Evolutionary conservation across 1,284 basidiomycete genomes (phyloP).

Genomic region (Tylopilus sp.): DNA sequence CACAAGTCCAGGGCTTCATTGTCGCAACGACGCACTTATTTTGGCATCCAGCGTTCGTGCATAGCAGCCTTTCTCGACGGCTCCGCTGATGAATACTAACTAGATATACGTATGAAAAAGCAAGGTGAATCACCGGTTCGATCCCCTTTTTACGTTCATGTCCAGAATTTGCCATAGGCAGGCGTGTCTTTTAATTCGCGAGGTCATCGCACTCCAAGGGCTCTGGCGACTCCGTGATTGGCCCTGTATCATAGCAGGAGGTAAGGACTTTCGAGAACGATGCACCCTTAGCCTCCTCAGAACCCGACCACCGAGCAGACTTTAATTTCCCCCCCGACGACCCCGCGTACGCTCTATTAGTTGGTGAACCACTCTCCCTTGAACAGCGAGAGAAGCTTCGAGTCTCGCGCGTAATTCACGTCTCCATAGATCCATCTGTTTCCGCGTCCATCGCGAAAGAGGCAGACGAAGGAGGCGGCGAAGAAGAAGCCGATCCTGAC

Average conservation of each 20-base stretch:
- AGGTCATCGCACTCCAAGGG: conserved; percentile 57
- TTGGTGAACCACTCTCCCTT: conserved; percentile 52
- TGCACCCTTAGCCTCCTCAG: neutral
- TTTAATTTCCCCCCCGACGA: conserved; percentile 92
- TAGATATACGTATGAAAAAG: conserved; percentile 86
- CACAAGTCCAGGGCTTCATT: conserved; percentile 51
- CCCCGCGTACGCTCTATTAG: conserved; percentile 79
- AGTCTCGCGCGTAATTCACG: conserved; percentile 78
- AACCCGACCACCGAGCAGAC: conserved; percentile 48
- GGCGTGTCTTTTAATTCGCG: conserved; percentile 65
- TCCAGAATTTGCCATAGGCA: conserved; percentile 45
- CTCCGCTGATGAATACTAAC: conserved; percentile 2
- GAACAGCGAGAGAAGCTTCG: conserved; percentile 54
- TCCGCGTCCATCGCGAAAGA: conserved; percentile 30
- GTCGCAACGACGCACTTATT: conserved; percentile 87
- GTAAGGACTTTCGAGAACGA: conserved; percentile 38
- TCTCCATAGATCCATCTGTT: conserved; percentile 65
- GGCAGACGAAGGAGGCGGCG: conserved; percentile 45
- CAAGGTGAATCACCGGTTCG: conserved; percentile 45
- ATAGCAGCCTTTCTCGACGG: conserved; percentile 1
- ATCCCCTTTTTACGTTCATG: neutral
- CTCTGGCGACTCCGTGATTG: conserved; percentile 49
- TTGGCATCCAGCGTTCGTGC: conserved; percentile 84
- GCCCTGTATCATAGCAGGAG: conserved; percentile 83
- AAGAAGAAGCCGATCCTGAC: conserved; percentile 57